These are phyloP conservation scores for Flaveria trinervia DNA, from an alignment of 129 eudicot species.

Conservation along the genomic window DNA sequence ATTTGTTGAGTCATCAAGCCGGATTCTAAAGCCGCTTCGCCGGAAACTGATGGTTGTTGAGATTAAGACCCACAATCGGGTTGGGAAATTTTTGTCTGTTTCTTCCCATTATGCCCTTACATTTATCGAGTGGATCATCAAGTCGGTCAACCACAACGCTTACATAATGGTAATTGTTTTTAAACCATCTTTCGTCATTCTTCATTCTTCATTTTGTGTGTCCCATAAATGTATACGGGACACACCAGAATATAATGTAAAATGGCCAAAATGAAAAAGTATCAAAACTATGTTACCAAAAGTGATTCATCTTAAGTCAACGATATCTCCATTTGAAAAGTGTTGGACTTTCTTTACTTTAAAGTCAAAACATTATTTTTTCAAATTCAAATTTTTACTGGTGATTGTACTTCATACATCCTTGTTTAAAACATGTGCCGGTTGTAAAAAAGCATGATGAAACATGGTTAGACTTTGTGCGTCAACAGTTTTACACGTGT, in stretches of 20 bases:
- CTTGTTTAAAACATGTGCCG: background rate
- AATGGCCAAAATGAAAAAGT: background rate
- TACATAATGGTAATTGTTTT: conserved; percentile 79
- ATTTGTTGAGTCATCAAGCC: conserved; percentile 64
- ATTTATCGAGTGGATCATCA: conserved; percentile 72
- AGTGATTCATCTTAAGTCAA: background rate
- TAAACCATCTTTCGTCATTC: conserved; percentile 15
- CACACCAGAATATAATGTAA: background rate
- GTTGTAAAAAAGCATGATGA: background rate
- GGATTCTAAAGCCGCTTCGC: conserved; percentile 70
- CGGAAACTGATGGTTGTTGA: conserved; percentile 63
- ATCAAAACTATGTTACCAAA: background rate
- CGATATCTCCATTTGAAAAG: background rate
- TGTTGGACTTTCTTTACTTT: background rate
- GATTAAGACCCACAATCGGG: conserved; percentile 48
- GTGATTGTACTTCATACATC: background rate
- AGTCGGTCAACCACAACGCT: conserved; percentile 88
- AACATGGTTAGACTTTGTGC: background rate
- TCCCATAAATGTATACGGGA: background rate
- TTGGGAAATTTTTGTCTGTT: conserved; percentile 52
- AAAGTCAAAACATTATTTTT: background rate
- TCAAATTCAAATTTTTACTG: background rate
- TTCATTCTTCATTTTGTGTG: conserved; percentile 12
- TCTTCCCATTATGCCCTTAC: conserved; percentile 59
- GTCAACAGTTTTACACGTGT: background rate